Percentiles rank a stretch among this genome's conserved stretches.
These are phyloP conservation scores for Fusarium clavum DNA, from an alignment of 2,329 filamentous ascomycete genomes.

Conservation along the genomic window DNA sequence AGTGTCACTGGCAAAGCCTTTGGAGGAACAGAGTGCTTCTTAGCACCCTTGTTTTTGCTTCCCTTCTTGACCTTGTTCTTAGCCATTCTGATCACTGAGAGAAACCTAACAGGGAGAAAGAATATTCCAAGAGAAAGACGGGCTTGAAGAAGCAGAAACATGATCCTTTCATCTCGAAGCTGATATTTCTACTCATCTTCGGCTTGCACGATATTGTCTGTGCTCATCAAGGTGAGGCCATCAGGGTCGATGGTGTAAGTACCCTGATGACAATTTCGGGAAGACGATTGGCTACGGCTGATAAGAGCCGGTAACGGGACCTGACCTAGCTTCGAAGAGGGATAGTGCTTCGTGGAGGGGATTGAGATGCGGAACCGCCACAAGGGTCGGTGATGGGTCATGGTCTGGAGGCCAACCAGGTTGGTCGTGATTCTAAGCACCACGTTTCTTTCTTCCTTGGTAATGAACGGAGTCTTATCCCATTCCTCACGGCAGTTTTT, in stretches of 20 bases:
- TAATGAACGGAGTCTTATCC: too few relatives aligned
- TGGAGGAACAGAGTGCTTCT: conserved; percentile 28
- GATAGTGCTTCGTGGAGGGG: background rate
- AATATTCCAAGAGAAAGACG: too few relatives aligned
- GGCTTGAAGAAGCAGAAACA: background rate
- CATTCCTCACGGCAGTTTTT: too few relatives aligned
- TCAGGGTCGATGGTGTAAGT: conserved; percentile 32
- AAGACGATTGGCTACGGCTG: conserved; percentile 17
- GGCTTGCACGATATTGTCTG: conserved; percentile 6
- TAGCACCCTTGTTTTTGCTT: conserved; percentile 23
- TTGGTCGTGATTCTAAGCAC: background rate
- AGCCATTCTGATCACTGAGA: conserved; percentile 24
- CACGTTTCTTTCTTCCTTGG: too few relatives aligned
- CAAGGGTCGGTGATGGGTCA: background rate
- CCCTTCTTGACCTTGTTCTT: conserved; percentile 27
- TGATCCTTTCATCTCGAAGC: too few relatives aligned
- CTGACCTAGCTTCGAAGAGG: background rate
- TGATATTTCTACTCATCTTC: conserved; percentile 17
- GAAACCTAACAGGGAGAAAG: background rate
- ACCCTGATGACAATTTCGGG: conserved; percentile 29
- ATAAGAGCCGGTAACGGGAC: background rate
- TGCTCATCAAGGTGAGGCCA: conserved; percentile 43
- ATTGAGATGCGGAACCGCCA: conserved; percentile 23
- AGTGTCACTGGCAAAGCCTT: conserved; percentile 51
- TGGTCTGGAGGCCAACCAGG: background rate